phyloP scores from a whole-genome alignment of 352 stramenopile genomes.

The Globisporangium cederbergense region DNA sequence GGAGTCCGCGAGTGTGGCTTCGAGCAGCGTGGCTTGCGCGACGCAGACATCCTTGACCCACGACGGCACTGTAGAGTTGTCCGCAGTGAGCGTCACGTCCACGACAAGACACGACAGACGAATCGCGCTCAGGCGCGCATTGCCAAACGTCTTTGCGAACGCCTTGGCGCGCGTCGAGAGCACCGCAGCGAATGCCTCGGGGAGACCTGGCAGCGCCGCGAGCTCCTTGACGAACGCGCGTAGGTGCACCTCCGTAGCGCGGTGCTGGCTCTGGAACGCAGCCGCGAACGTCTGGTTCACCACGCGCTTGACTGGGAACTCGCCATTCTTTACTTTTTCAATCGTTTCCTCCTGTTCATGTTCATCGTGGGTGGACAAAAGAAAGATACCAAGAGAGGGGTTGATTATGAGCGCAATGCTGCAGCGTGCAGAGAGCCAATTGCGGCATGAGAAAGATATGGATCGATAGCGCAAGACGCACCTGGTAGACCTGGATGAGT shows the following conservation, averaged over 20 bases:
- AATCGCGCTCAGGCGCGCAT: constrained; percentile 49
- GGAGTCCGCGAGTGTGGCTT: constrained; percentile 49
- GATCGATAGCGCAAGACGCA: constrained; percentile 10
- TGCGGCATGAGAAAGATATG: background rate
- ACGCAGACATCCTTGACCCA: constrained; percentile 52
- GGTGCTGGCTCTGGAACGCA: constrained; percentile 50
- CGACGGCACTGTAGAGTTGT: constrained; percentile 12
- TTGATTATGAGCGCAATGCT: background rate
- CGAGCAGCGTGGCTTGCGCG: constrained; percentile 50
- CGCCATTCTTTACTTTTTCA: constrained; percentile 52
- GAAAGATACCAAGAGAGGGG: background rate
- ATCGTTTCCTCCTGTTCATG: constrained; percentile 50
- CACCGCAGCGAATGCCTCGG: constrained; percentile 46
- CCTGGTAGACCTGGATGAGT: constrained; percentile 63
- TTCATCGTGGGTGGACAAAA: constrained; percentile 1
- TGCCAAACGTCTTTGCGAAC: constrained; percentile 51
- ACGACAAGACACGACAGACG: constrained; percentile 58
- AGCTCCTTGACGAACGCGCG: constrained; percentile 43
- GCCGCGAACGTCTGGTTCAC: constrained; percentile 59
- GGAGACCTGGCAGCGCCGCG: constrained; percentile 36
- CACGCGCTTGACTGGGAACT: constrained; percentile 60
- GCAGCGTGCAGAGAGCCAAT: background rate
- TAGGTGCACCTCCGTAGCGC: constrained; percentile 52
- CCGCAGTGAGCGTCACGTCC: constrained; percentile 23
- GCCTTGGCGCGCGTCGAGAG: constrained; percentile 32